These are phyloP conservation scores for Termitomyces heimii DNA, from an alignment of 768 basidiomycete species.

Conservation along the genomic window DNA sequence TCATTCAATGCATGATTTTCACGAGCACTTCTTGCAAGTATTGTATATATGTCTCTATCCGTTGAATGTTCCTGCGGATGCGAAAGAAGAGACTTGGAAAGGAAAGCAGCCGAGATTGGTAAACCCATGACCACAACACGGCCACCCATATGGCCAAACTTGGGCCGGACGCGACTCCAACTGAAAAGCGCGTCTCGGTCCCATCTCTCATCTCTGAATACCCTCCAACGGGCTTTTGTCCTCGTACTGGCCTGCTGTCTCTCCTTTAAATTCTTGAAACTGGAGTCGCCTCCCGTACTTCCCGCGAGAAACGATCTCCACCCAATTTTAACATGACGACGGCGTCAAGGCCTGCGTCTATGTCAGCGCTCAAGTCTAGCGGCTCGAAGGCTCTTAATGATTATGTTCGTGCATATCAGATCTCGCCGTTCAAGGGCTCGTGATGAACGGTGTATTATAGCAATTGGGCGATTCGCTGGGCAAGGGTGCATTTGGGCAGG, in stretches of 20 bases:
- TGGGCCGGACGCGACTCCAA: constrained; percentile 34
- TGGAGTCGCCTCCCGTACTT: constrained; percentile 11
- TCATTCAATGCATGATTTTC: background rate
- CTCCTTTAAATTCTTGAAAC: constrained; percentile 16
- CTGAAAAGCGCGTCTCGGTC: constrained; percentile 20
- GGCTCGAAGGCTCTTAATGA: constrained; percentile 57
- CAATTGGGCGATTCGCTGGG: constrained; percentile 97
- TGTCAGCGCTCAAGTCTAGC: constrained; percentile 29
- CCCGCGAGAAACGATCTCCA: constrained; percentile 10
- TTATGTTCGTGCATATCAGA: constrained; percentile 38
- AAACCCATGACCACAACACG: constrained; percentile 11
- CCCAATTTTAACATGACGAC: constrained; percentile 27
- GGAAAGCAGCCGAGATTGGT: constrained; percentile 6
- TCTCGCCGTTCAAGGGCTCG: background rate
- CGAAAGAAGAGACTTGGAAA: constrained; percentile 1
- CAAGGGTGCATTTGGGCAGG: constrained; percentile 95
- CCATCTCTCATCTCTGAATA: constrained; percentile 5
- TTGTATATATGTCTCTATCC: background rate
- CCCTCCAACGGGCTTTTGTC: constrained; percentile 8
- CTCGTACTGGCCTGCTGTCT: constrained; percentile 8
- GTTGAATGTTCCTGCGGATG: background rate
- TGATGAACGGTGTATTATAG: constrained; percentile 32
- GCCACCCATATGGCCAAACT: constrained; percentile 27
- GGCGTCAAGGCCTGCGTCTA: constrained; percentile 32
- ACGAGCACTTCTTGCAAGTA: background rate